phyloP scores from a whole-genome alignment of 176 grass and related monocot species.

The Juncus inflexus region DNA sequence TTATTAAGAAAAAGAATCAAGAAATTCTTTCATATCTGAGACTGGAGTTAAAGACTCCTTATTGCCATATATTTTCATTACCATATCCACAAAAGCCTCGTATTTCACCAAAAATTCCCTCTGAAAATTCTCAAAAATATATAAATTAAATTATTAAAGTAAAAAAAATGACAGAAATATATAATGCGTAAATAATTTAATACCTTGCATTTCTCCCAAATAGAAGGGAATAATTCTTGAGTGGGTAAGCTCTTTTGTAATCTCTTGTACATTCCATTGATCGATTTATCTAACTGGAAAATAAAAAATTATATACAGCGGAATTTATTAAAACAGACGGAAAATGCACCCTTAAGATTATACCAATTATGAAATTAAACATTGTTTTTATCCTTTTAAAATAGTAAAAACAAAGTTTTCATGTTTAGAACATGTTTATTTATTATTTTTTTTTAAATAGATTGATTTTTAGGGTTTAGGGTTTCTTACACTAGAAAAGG shows the following conservation, averaged over 20 bases:
- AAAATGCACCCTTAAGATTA: too few relatives aligned
- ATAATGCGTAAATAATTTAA: neutral
- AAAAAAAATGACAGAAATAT: slow-evolving; percentile 11
- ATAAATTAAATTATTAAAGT: neutral
- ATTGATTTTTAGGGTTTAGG: slow-evolving; percentile 6
- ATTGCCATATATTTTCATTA: slow-evolving; percentile 65
- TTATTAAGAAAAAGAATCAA: slow-evolving; percentile 36
- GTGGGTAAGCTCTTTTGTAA: slow-evolving; percentile 78
- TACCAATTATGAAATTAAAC: too few relatives aligned
- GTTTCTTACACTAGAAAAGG: slow-evolving; percentile 72
- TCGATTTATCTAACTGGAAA: slow-evolving; percentile 83
- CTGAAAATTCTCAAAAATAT: slow-evolving; percentile 42
- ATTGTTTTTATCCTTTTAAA: too few relatives aligned
- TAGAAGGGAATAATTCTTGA: slow-evolving; percentile 83
- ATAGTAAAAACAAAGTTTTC: too few relatives aligned
- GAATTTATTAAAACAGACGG: too few relatives aligned
- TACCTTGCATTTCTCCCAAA: slow-evolving; percentile 98
- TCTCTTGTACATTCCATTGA: slow-evolving; percentile 76
- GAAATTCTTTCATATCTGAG: slow-evolving; percentile 48
- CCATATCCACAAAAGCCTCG: slow-evolving; percentile 80
- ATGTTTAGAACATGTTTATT: too few relatives aligned
- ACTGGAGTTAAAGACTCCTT: slow-evolving; percentile 71
- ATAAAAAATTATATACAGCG: slow-evolving; percentile 1
- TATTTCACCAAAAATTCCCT: slow-evolving; percentile 89
- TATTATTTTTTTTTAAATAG: slow-evolving; percentile 1